Evolutionary conservation across 768 basidiomycete genomes (phyloP), one percentile per base, ranked within the genome.

Genomic region (Pleurotus salmoneostramineus): DNA sequence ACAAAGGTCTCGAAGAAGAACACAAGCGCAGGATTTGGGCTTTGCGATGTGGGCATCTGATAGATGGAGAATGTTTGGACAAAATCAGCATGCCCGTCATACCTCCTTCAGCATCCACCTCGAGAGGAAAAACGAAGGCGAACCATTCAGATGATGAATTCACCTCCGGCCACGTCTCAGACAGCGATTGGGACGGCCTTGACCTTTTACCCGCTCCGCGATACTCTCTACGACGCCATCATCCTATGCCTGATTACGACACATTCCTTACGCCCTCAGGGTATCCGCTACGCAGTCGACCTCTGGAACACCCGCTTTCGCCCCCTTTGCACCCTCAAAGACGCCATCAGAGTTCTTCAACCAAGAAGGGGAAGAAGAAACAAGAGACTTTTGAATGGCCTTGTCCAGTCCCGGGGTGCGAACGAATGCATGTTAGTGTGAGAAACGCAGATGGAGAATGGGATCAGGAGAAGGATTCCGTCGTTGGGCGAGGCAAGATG

Each of bases 31-130:
- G 81, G 44, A 71, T 92, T 6, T 92, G 89, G 90, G 83, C 80
- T 1, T 70, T 93, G 59, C 75, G 87, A 42, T 93, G 90, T 54
- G 90, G 90, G 0, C 91, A 93, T 65, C 69, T 93, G 63, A 76
- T 92, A 0, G 90, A 92, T 61, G 91, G 88, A 50, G 89, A 87
- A 67, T 93, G 90, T 62, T 69, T 87, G 1, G 78, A 78, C 59
- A 74, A 78, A 61, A 62, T 92, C 50, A 83, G 85, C 66, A 69
- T 73, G 36, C 87, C 83, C 2, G 52, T 12, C 50, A 40, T 37
- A 63, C 61, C 32, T 44, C 32, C 4, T 46, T 58, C 7, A 56
- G 57, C 12, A 51, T n/a, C 32, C 62, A 51, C 56, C 62, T 62
- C 44, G 50, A 83, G 63, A 35, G 60, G 58, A 37, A 56, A 56